Evolutionary conservation across 345 rosid species (phyloP), one percentile per base, ranked within the genome.

Genomic region (Clarkia xantiana): DNA sequence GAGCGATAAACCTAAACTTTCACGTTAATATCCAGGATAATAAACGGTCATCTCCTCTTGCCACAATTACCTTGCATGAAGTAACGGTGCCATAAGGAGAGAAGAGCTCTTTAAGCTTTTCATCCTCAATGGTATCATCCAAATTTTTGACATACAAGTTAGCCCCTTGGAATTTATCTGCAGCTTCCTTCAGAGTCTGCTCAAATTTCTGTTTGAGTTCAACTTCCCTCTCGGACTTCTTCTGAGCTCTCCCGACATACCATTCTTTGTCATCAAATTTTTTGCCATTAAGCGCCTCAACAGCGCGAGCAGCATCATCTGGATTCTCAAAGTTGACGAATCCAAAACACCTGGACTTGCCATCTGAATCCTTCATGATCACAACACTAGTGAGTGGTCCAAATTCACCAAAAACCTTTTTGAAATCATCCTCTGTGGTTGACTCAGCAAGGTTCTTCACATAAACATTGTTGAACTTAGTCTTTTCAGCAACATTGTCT

Each of bases 221-320:
- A 8, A 18, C 49, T 64, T 83, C 94, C 71, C 97, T 79, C 46
- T 86, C 95, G 62, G 70, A 77, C 62, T 82, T 89, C 75, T 85
- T 89, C 65, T 76, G 89, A 25, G 95, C 97, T 70, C 82, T 84
- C 49, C 94, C 97, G 53, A 89, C 95, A 61, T 56, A 85, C 97
- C 93, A 89, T 55, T 89, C 90, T 63, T 82, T 85, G 10, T 80
- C 97, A 38, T 80, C 94, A 69, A 77, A 29, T 56, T 75, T 78
- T 47, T 70, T 75, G 9, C 95, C 95, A 60, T 85, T 89, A 11
- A 90, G 95, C 49, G 80, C 72, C 57, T 79, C 95, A 29, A 83
- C 95, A 60, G 97, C 81, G 51, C 60, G 71, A 48, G 84, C 86
- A 62, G 97, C 97, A 77, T 79, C 95, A 55, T 86, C 94, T 12